These are phyloP conservation scores for Zygnema circumcarinatum DNA, from an alignment of 139 green algal genomes.

Conservation along the genomic window DNA sequence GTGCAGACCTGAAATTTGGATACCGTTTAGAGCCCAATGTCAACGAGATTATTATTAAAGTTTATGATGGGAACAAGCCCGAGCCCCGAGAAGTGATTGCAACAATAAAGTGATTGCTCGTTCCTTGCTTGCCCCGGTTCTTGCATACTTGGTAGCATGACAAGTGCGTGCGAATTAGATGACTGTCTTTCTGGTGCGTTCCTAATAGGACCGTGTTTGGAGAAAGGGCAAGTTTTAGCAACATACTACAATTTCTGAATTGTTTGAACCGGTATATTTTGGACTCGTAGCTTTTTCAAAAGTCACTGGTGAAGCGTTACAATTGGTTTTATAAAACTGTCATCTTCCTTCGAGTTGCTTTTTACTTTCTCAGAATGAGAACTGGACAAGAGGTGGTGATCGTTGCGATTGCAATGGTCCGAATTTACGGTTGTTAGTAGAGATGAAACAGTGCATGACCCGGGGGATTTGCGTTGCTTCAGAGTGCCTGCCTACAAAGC, in stretches of 20 bases:
- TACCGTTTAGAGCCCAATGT: background rate
- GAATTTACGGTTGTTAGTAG: too few relatives aligned
- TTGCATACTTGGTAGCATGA: background rate
- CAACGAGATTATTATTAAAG: constrained; percentile 7
- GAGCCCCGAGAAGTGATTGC: constrained; percentile 15
- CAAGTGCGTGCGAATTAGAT: background rate
- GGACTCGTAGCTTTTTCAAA: too few relatives aligned
- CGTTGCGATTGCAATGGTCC: background rate
- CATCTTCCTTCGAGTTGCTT: too few relatives aligned
- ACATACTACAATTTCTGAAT: background rate
- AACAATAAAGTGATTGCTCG: background rate
- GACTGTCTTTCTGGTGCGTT: background rate
- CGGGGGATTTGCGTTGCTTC: too few relatives aligned
- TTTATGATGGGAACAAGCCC: constrained; percentile 18
- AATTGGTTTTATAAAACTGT: too few relatives aligned
- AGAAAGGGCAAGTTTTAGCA: background rate
- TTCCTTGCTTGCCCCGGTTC: background rate
- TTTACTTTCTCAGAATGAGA: too few relatives aligned
- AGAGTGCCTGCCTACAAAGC: constrained; percentile 11
- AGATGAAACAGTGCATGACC: too few relatives aligned
- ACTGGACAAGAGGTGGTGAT: background rate
- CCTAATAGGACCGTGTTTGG: background rate
- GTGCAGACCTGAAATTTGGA: constrained; percentile 11
- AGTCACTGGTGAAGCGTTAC: too few relatives aligned
- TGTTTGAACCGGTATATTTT: background rate